These are phyloP conservation scores for Senna siamea DNA, from an alignment of 306 rosid species.

Conservation along the genomic window DNA sequence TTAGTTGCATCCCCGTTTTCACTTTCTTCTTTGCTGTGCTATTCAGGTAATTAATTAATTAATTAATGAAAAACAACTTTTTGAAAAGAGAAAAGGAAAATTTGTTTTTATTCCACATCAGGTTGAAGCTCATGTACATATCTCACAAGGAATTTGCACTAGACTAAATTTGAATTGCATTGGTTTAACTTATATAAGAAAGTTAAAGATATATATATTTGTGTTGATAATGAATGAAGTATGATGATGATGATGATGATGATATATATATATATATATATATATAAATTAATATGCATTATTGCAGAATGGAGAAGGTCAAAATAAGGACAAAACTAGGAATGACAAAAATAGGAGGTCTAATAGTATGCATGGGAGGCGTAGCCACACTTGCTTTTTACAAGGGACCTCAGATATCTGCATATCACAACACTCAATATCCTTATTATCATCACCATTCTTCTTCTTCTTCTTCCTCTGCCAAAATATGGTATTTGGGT, in stretches of 20 bases:
- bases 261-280: too few relatives aligned
- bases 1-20: conserved; percentile 51
- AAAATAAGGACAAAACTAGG: conserved; percentile 52
- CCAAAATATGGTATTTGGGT: conserved; percentile 59
- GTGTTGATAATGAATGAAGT: too few relatives aligned
- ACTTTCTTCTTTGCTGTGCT: conserved; percentile 60
- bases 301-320: conserved; percentile 60
- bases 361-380: conserved; percentile 55
- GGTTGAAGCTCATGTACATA: too few relatives aligned
- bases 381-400: conserved; percentile 62
- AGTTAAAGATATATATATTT: too few relatives aligned
- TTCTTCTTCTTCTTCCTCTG: conserved; percentile 23
- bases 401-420: conserved; percentile 53
- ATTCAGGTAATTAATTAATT: conserved; percentile 43
- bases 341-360: conserved; percentile 56
- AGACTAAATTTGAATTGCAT: too few relatives aligned
- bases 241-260: too few relatives aligned
- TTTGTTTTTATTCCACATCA: not conserved
- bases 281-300: too few relatives aligned
- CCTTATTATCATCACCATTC: conserved; percentile 31
- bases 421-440: conserved; percentile 31
- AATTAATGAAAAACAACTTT: not conserved
- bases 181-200: too few relatives aligned
- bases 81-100: not conserved
- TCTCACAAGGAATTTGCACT: too few relatives aligned